These are phyloP conservation scores for Aspergillus sclerotialis DNA, from an alignment of 2,329 filamentous ascomycete species.

Conservation along the genomic window DNA sequence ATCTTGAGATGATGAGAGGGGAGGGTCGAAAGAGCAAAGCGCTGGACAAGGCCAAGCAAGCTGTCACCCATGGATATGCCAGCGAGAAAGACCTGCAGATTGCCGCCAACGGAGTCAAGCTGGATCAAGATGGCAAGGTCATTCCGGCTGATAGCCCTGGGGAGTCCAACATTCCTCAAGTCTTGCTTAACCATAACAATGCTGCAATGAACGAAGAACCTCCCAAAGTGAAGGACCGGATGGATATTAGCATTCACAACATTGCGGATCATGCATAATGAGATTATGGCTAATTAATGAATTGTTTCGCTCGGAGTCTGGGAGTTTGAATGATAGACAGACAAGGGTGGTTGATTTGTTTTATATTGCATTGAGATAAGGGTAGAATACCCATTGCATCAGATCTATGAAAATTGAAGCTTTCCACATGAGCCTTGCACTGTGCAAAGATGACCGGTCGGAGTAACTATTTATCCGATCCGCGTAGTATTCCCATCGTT, in stretches of 20 bases:
- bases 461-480: too few species aligned
- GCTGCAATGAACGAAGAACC: conserved; percentile 22
- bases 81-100: conserved; percentile 55
- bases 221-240: conserved; percentile 40
- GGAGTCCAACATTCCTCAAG: conserved; percentile 16
- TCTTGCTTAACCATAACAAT: conserved; percentile 14
- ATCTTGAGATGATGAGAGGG: conserved; percentile 64
- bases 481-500: too few species aligned
- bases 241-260: conserved; percentile 59
- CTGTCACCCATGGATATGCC: conserved; percentile 57
- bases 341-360: conserved; percentile 9
- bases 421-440: too few species aligned
- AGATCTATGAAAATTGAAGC: background rate
- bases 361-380: conserved; percentile 1
- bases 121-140: conserved; percentile 51
- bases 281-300: conserved; percentile 6
- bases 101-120: conserved; percentile 54
- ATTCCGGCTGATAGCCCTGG: conserved; percentile 39
- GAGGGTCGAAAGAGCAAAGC: conserved; percentile 63
- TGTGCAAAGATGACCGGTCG: too few species aligned
- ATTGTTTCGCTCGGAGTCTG: conserved; percentile 11
- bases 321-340: conserved; percentile 16
- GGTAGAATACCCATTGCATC: background rate
- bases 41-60: conserved; percentile 57
- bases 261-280: conserved; percentile 39